phyloP scores from a whole-genome alignment of 2,329 filamentous ascomycete genomes.

The Xylaria hypoxylon region DNA sequence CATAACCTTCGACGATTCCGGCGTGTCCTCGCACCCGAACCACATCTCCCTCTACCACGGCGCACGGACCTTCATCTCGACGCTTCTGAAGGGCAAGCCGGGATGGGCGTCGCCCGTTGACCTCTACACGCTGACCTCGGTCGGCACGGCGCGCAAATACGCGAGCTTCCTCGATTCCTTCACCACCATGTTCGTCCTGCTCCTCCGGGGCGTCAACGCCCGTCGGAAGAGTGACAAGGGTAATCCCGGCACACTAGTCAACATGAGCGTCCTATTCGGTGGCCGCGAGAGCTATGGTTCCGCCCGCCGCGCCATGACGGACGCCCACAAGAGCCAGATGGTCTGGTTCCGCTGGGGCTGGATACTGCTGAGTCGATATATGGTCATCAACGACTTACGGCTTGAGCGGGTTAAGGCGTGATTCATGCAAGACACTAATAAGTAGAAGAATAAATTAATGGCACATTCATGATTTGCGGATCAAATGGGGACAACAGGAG shows the following conservation, averaged over 20 bases:
- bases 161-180: constrained; percentile 78
- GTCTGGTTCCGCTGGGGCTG: constrained; percentile 97
- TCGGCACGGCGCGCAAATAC: constrained; percentile 84
- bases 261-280: constrained; percentile 74
- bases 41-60: constrained; percentile 91
- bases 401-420: constrained; percentile 57
- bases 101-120: constrained; percentile 80
- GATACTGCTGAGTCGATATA: constrained; percentile 91
- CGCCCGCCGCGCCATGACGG: constrained; percentile 88
- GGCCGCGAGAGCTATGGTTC: constrained; percentile 63
- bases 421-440: constrained; percentile 8
- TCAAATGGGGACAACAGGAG: not conserved
- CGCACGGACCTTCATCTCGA: constrained; percentile 76
- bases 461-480: not conserved
- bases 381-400: constrained; percentile 91
- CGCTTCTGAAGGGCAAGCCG: constrained; percentile 71
- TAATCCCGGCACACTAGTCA: constrained; percentile 72
- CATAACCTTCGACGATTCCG: constrained; percentile 87
- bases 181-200: constrained; percentile 72
- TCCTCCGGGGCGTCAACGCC: constrained; percentile 53
- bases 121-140: constrained; percentile 84
- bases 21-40: constrained; percentile 91
- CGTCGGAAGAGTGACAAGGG: constrained; percentile 53
- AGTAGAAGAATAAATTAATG: not conserved
- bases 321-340: constrained; percentile 95